phyloP scores from a whole-genome alignment of 345 rosid genomes.

The Turnera subulata region DNA sequence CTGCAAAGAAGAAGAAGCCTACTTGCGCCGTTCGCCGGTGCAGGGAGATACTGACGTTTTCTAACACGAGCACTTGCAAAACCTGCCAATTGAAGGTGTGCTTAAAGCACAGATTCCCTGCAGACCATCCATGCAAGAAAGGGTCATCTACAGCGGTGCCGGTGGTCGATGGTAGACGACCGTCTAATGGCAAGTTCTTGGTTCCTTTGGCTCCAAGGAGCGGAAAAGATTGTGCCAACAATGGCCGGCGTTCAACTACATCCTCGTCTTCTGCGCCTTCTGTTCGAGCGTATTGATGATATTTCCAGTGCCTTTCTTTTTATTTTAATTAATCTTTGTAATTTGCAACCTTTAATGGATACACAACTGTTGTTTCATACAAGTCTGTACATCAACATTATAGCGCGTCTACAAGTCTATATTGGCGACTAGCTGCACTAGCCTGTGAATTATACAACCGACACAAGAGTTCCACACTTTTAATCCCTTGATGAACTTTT shows the following conservation, averaged over 20 bases:
- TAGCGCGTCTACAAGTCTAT: too few relatives aligned
- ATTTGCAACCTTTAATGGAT: too few relatives aligned
- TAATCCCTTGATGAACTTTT: too few relatives aligned
- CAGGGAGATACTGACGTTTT: constrained; percentile 56
- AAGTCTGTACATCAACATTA: too few relatives aligned
- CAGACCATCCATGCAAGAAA: constrained; percentile 58
- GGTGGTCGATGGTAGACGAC: constrained; percentile 6
- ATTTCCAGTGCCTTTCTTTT: too few relatives aligned
- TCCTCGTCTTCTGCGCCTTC: constrained; percentile 18
- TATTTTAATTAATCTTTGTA: too few relatives aligned
- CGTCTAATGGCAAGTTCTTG: constrained; percentile 55
- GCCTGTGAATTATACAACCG: too few relatives aligned
- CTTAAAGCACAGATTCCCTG: constrained; percentile 70
- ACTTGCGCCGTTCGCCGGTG: constrained; percentile 63
- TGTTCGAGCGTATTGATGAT: constrained; percentile 27
- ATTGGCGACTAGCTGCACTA: too few relatives aligned
- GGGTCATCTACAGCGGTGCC: constrained; percentile 1
- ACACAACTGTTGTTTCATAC: too few relatives aligned
- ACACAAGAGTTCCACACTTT: too few relatives aligned
- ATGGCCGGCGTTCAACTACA: constrained; percentile 19
- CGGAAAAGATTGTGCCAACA: constrained; percentile 42
- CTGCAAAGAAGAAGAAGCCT: constrained; percentile 59
- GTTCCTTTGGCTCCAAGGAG: constrained; percentile 47
- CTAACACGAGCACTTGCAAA: constrained; percentile 67
- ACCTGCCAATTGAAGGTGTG: constrained; percentile 65